Evolutionary conservation across 2,329 filamentous ascomycete species (phyloP).

Genomic region (Berkeleyomyces basicola): DNA sequence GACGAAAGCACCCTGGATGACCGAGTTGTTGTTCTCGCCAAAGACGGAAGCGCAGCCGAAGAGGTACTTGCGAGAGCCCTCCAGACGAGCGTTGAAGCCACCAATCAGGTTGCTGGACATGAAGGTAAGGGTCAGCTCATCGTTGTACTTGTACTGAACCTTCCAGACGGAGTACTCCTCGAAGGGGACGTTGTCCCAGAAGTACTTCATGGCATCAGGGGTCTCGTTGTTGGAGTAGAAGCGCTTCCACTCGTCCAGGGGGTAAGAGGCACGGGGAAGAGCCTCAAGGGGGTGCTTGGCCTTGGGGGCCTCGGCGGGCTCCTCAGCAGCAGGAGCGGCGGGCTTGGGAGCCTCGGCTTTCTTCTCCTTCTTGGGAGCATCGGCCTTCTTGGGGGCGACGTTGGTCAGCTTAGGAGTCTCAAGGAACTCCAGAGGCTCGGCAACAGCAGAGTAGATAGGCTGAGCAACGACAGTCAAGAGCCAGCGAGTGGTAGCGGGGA

Average conservation of each 20-base stretch:
- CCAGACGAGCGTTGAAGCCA: slow-evolving; percentile 94
- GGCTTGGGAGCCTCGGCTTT: slow-evolving; percentile 23
- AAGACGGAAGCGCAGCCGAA: slow-evolving; percentile 86
- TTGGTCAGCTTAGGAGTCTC: slow-evolving; percentile 64
- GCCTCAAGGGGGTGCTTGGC: slow-evolving; percentile 89
- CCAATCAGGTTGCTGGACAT: slow-evolving; percentile 98
- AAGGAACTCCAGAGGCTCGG: slow-evolving; percentile 58
- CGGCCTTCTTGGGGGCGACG: slow-evolving; percentile 60
- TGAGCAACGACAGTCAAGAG: slow-evolving; percentile 89
- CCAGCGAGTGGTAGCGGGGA: slow-evolving; percentile 86
- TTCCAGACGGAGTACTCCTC: slow-evolving; percentile 94
- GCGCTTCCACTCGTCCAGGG: slow-evolving; percentile 96
- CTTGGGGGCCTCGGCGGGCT: slow-evolving; percentile 52
- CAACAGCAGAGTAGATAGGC: slow-evolving; percentile 71
- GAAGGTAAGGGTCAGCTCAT: slow-evolving; percentile 93
- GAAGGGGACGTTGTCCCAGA: slow-evolving; percentile 92
- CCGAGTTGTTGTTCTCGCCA: slow-evolving; percentile 71
- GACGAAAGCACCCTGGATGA: slow-evolving; percentile 87
- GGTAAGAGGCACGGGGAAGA: slow-evolving; percentile 62
- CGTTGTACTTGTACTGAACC: slow-evolving; percentile 96
- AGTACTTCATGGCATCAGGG: slow-evolving; percentile 76
- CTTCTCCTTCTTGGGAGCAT: slow-evolving; percentile 41
- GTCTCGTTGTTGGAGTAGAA: slow-evolving; percentile 95
- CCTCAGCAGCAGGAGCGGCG: slow-evolving; percentile 24
- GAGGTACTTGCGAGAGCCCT: slow-evolving; percentile 94